These are phyloP conservation scores for Hanseniaspora occidentalis DNA, from an alignment of 805 yeast genomes.

Conservation along the genomic window DNA sequence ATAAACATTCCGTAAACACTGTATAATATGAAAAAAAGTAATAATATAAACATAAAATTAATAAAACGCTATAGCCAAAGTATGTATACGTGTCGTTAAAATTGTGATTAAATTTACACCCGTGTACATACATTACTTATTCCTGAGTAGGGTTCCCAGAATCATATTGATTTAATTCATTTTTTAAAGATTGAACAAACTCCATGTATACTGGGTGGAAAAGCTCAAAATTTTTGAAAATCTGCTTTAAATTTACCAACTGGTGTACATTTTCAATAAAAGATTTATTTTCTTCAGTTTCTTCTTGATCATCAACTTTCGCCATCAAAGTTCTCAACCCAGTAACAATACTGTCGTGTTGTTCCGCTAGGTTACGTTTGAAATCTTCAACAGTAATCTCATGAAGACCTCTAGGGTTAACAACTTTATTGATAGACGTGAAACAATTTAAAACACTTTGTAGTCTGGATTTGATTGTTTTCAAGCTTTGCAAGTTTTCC, in stretches of 20 bases:
- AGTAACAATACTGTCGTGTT: constrained; percentile 34
- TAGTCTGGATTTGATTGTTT: constrained; percentile 34
- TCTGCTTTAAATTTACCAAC: constrained; percentile 35
- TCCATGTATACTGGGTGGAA: constrained; percentile 39
- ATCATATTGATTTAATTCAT: constrained; percentile 10
- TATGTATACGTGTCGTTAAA: too few species aligned
- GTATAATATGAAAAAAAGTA: too few species aligned
- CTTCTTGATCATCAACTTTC: constrained; percentile 14
- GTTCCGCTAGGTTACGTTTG: constrained; percentile 28
- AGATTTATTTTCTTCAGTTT: constrained; percentile 23
- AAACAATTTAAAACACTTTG: constrained; percentile 34
- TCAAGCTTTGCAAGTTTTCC: constrained; percentile 31
- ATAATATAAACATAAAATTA: too few species aligned
- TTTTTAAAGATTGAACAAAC: constrained; percentile 32
- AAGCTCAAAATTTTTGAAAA: constrained; percentile 39
- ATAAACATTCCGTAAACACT: too few species aligned
- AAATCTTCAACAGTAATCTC: constrained; percentile 24
- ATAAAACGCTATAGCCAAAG: too few species aligned
- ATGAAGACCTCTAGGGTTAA: constrained; percentile 10
- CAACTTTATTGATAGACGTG: constrained; percentile 31
- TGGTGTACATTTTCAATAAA: constrained; percentile 33
- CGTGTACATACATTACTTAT: too few species aligned
- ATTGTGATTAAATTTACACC: too few species aligned
- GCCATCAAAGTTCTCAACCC: constrained; percentile 22
- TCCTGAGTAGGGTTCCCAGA: neutral